phyloP scores from a whole-genome alignment of 208 protist genomes.

The Angomonas deanei region DNA sequence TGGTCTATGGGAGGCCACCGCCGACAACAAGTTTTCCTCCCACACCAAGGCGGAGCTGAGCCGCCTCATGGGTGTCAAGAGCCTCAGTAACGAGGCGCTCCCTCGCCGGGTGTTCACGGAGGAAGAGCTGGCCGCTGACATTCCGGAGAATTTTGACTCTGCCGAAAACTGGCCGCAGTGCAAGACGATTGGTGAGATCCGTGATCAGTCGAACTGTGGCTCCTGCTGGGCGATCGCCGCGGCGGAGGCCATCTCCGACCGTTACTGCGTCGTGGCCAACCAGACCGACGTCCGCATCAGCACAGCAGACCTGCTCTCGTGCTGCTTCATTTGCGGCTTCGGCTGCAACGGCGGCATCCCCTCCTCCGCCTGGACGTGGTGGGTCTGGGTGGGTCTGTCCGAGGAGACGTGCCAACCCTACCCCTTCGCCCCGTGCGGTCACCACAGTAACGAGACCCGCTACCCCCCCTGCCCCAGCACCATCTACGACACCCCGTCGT shows the following conservation, averaged over 20 bases:
- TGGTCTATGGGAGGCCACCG: conserved; percentile 48
- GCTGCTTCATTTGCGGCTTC: conserved; percentile 70
- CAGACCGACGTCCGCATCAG: conserved; percentile 50
- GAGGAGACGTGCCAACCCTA: conserved; percentile 81
- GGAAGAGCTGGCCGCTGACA: conserved; percentile 25
- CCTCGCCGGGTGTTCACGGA: conserved; percentile 35
- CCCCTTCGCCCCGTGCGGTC: conserved; percentile 63
- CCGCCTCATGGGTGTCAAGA: conserved; percentile 39
- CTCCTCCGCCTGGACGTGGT: conserved; percentile 64
- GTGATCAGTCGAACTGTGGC: conserved; percentile 87
- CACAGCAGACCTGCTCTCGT: conserved; percentile 70
- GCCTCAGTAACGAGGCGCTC: conserved; percentile 21
- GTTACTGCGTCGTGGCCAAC: conserved; percentile 81
- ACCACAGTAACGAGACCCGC: conserved; percentile 50
- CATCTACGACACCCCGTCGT: conserved; percentile 71
- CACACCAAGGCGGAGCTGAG: conserved; percentile 31
- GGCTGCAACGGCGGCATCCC: conserved; percentile 85
- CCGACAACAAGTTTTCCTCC: conserved; percentile 30
- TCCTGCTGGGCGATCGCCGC: conserved; percentile 90
- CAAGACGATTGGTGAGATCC: conserved; percentile 56
- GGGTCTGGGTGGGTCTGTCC: conserved; percentile 49
- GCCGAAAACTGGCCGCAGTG: conserved; percentile 58
- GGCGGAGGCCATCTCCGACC: conserved; percentile 78
- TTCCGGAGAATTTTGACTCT: conserved; percentile 61
- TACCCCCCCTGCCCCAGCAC: conserved; percentile 59